Conservation (phyloP, 352 stramenopile genomes). For the Detonula confervacea region DNA sequence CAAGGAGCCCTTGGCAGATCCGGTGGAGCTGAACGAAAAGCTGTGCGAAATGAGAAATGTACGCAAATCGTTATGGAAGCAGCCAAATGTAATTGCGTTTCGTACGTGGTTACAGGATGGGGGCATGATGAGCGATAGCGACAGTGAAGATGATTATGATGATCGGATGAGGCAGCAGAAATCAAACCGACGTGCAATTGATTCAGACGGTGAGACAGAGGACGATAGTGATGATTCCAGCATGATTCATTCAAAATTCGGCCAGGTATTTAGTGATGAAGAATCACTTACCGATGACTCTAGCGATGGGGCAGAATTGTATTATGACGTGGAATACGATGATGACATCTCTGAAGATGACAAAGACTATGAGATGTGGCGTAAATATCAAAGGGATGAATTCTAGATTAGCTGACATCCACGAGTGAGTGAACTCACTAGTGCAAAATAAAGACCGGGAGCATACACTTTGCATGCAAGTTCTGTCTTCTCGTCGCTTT, state of each 20-base stretch:
- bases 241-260: constrained; percentile 19
- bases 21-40: constrained; percentile 88
- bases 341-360: constrained; percentile 45
- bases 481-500: too few relatives aligned
- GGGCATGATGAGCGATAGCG: constrained; percentile 36
- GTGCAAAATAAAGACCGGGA: too few relatives aligned
- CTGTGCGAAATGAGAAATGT: constrained; percentile 90
- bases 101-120: constrained; percentile 57
- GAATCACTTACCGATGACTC: constrained; percentile 17
- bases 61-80: constrained; percentile 89
- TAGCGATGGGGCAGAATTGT: constrained; percentile 11
- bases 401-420: constrained; percentile 2
- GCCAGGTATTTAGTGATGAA: constrained; percentile 46
- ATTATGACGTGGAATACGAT: constrained; percentile 31
- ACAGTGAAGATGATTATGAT: constrained; percentile 9
- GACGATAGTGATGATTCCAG: constrained; percentile 1
- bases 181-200: not conserved
- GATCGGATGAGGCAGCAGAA: constrained; percentile 1
- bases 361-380: constrained; percentile 38
- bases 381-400: constrained; percentile 12
- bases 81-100: constrained; percentile 89
- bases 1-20: constrained; percentile 83
- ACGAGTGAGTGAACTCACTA: too few relatives aligned
- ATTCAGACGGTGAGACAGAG: constrained; percentile 5
- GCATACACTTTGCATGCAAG: too few relatives aligned